Percentiles rank a stretch among this genome's conserved stretches.
phyloP scores from a whole-genome alignment of 2,329 filamentous ascomycete genomes.

The Truncatella angustata region DNA sequence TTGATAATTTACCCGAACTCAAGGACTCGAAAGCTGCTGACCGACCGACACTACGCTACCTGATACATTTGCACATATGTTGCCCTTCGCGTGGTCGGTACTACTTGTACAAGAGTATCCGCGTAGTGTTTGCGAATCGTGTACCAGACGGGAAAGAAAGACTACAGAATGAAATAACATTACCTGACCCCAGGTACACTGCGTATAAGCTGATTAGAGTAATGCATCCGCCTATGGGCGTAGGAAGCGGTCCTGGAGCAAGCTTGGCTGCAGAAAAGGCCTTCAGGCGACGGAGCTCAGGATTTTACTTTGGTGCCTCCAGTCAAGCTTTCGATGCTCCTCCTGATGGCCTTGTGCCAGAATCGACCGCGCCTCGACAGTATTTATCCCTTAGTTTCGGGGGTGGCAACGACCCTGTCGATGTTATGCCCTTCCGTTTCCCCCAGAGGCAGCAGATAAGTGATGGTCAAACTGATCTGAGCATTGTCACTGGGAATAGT shows the following conservation, averaged over 20 bases:
- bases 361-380: slow-evolving; percentile 18
- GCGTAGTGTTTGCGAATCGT: slow-evolving; percentile 94
- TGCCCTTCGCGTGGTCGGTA: slow-evolving; percentile 79
- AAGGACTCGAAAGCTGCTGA: slow-evolving; percentile 34
- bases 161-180: slow-evolving; percentile 82
- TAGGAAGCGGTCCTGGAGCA: slow-evolving; percentile 40
- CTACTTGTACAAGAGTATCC: slow-evolving; percentile 87
- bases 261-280: slow-evolving; percentile 59
- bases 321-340: slow-evolving; percentile 31
- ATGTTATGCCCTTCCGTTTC: slow-evolving; percentile 51
- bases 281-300: slow-evolving; percentile 56
- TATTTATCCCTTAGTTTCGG: slow-evolving; percentile 24
- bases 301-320: slow-evolving; percentile 37
- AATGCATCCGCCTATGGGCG: slow-evolving; percentile 40
- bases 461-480: slow-evolving; percentile 11
- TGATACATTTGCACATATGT: slow-evolving; percentile 92
- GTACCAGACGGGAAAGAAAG: slow-evolving; percentile 95
- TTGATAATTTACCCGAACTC: slow-evolving; percentile 57
- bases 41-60: slow-evolving; percentile 78
- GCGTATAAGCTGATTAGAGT: slow-evolving; percentile 71
- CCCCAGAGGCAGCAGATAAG: slow-evolving; percentile 24
- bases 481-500: slow-evolving; percentile 16
- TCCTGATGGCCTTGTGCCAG: slow-evolving; percentile 28
- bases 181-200: slow-evolving; percentile 83
- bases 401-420: slow-evolving; percentile 37